Percentiles rank a stretch among this genome's conserved stretches.
These are phyloP conservation scores for Paxillus involutus DNA, from an alignment of 768 basidiomycete species.

Conservation along the genomic window DNA sequence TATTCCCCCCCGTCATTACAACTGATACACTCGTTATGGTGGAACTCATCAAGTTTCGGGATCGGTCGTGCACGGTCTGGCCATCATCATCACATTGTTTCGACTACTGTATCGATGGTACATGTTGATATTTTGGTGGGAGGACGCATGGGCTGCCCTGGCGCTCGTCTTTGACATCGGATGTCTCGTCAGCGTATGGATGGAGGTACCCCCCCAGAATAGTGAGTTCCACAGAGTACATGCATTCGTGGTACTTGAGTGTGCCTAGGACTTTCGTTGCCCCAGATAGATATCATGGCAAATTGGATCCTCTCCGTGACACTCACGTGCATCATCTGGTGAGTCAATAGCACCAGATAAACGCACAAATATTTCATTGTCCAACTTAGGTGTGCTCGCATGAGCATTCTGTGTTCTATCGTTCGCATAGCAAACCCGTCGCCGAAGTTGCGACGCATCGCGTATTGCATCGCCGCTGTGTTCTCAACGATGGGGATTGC, in stretches of 20 bases:
- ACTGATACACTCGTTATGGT: background rate
- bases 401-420: slow-evolving; percentile 29
- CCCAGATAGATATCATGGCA: background rate
- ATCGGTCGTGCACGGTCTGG: slow-evolving; percentile 14
- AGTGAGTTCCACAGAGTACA: slow-evolving; percentile 13
- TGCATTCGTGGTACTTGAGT: no score
- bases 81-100: slow-evolving; percentile 18
- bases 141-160: slow-evolving; percentile 25
- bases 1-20: background rate
- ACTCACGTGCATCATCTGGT: slow-evolving; percentile 22
- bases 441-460: slow-evolving; percentile 5
- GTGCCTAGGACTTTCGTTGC: background rate
- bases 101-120: slow-evolving; percentile 23
- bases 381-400: slow-evolving; percentile 21
- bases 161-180: slow-evolving; percentile 22
- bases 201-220: background rate
- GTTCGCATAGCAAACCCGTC: slow-evolving; percentile 19
- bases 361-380: background rate
- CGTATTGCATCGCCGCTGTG: slow-evolving; percentile 14
- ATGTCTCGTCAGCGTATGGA: slow-evolving; percentile 23
- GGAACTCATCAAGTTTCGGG: background rate
- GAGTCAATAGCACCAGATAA: slow-evolving; percentile 1
- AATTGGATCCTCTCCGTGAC: slow-evolving; percentile 20
- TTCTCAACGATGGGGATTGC: slow-evolving; percentile 17
- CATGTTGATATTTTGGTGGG: slow-evolving; percentile 23